A percentile compares a stretch with the other conserved stretches of the same genome.
Conservation (phyloP, 1,284 basidiomycete species). For the Cryptococcus wingfieldii region DNA sequence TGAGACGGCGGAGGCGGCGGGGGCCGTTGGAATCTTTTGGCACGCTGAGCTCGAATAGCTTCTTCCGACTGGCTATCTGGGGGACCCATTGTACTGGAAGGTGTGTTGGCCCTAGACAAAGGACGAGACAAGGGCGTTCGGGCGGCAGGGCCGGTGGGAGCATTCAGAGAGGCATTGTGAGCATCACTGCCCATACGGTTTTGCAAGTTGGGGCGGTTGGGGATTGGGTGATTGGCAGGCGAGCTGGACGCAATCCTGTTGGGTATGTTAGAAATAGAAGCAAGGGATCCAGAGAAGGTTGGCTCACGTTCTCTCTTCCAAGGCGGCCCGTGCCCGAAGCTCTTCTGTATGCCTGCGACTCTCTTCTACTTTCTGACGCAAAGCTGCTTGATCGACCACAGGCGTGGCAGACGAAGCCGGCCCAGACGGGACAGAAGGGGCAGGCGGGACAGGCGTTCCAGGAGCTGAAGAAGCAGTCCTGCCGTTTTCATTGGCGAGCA, state of each 20-base stretch:
- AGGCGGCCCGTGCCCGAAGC: conserved; percentile 1
- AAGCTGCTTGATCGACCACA: conserved; percentile 17
- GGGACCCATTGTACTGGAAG: conserved; percentile 26
- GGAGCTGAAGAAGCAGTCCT: background rate
- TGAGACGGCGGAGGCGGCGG: conserved; percentile 13
- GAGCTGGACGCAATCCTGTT: too few species aligned
- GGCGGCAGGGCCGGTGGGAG: conserved; percentile 1
- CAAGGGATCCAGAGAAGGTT: background rate
- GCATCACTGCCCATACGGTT: background rate
- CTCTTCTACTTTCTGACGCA: conserved; percentile 31
- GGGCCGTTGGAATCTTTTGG: conserved; percentile 25
- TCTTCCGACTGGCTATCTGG: conserved; percentile 33
- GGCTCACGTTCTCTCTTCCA: conserved; percentile 11
- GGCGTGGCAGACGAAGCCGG: conserved; percentile 3
- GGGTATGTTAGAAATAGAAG: background rate
- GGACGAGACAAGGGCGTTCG: conserved; percentile 1
- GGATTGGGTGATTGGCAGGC: background rate
- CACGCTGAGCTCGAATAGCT: conserved; percentile 33
- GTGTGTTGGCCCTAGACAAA: conserved; percentile 1
- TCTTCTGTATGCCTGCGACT: conserved; percentile 5
- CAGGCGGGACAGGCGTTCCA: conserved; percentile 14
- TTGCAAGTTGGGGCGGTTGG: background rate
- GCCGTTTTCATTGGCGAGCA: background rate
- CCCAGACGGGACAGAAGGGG: background rate
- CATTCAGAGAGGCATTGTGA: background rate